Evolutionary conservation across 2,329 filamentous ascomycete genomes (phyloP), one percentile per base, ranked within the genome.

Genomic region (Monosporascus sp.): DNA sequence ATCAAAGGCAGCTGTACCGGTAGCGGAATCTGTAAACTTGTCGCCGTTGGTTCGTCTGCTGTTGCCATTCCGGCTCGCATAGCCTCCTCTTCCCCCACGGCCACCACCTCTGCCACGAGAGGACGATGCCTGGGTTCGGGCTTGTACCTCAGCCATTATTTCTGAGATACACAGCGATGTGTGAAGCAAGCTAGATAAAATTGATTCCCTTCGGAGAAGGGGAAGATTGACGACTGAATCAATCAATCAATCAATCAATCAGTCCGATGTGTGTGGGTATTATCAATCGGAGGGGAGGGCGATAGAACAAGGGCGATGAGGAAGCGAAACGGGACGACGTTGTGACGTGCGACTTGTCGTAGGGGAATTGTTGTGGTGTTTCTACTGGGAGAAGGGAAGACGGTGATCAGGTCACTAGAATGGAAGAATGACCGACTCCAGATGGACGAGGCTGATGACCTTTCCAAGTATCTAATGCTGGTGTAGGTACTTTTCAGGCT

Each of bases 141-240:
- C 83, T 81, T 91, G 88, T 78, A 89, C 84, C 84, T 97, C 93
- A 82, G 94, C 96, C 94, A 97, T 97, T 78, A 18, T 31, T 24
- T 73, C 75, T 71, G 72, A 71, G 68, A 69, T 74, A 68, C 68
- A 67, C 61, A 66, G 57, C 61, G 61, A 52, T 65, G 63, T 63
- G 63, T 59, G 62, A 59, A 63, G 62, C 51, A 58, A 63, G 60
- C 58, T 60, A 58, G 58, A 61, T 60, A 54, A 61, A 55, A 58
- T 57, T 59, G 40, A 57, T 49, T 50, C 63, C 64, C 63, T 65
- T 63, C 58, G 56, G 55, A 55, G 63, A 68, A 70, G 69, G 65
- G 63, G 49, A 47, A 41, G 31, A 53, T 51, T 41, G 52, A 60
- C 55, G 52, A 57, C 49, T 56, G 55, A 46, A 46, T 46, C 24